These are phyloP conservation scores for Pseudoscleropodium purum DNA, from an alignment of 225 moss, liverwort and hornwort genomes.

Conservation along the genomic window DNA sequence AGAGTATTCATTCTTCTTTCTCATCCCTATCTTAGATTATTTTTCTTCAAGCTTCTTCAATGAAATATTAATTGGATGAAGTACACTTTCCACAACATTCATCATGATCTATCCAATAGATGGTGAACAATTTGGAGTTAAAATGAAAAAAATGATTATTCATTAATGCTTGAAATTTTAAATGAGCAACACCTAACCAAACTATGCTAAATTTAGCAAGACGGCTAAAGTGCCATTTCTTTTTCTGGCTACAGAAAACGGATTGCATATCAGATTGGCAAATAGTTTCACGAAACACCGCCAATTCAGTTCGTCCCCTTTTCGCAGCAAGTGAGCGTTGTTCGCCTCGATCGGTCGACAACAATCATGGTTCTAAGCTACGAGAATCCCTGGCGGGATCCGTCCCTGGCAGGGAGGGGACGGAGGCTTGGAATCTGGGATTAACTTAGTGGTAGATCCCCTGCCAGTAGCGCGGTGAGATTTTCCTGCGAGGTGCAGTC, in stretches of 20 bases:
- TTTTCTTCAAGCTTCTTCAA: too few species aligned
- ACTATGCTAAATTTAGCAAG: background rate
- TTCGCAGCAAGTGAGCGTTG: background rate
- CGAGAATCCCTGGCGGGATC: background rate
- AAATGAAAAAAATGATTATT: background rate
- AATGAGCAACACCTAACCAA: background rate
- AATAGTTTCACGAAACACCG: background rate
- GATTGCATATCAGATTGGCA: background rate
- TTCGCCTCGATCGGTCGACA: background rate
- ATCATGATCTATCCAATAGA: too few species aligned
- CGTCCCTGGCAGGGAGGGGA: background rate
- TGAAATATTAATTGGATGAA: background rate
- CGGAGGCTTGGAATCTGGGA: background rate
- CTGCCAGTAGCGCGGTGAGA: background rate
- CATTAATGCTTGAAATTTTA: too few species aligned
- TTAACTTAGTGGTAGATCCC: background rate
- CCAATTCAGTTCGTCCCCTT: background rate
- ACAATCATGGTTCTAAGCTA: too few species aligned
- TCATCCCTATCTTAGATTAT: background rate
- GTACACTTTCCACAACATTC: background rate
- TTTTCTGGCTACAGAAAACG: background rate
- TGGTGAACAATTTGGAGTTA: rapidly evolving
- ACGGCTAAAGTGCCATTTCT: background rate
- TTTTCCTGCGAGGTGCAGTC: background rate
- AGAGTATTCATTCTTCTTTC: background rate